Base-by-base conservation (phyloP, 495 filamentous ascomycete genomes). In the Neurospora africana region DNA sequence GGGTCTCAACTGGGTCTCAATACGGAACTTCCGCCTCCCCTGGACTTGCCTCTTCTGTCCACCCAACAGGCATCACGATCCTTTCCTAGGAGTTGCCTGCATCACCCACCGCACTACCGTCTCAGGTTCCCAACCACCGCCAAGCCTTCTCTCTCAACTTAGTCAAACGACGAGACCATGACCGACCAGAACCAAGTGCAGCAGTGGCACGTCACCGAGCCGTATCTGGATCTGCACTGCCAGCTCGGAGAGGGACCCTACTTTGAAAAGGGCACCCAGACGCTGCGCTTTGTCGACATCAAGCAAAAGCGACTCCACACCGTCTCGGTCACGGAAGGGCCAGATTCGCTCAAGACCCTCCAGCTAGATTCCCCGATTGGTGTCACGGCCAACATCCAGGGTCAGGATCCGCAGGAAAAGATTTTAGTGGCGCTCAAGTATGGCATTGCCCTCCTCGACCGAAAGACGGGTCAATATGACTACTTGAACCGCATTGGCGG, bases 221-320 rank as follows among this genome's bases (percentile, higher is more conserved):
- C 94, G 33, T 97, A 91, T 82, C 81, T 97, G 65, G 82, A 91
- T 73, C 83, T 91, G 70, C 84, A 90, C 70, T 94, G 92, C 79
- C 85, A 83, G 17, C 85, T 97, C 36, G 91, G 93, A 71, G 94
- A 97, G 83, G 95, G 89, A 2, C 94, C 94, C 17, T 93, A 87
- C 83, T 92, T 91, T 81, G 92, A 95, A 76, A 78, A 84, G 36
- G 80, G 81, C 30, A 89, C 86, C 47, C 86, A 93, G 75, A 88
- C 87, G 72, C 87, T 97, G 44, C 92, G 94, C 74, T 97, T 95
- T 80, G 89, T 97, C 72, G 94, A 98, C 82, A 95, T 97, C 81
- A 92, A 89, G 81, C 87, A 92, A 73, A 85, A 91, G 78, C 88
- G 90, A 73, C 78, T 97, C 47, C 93, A 96, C 82, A 83, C 83